Base-by-base conservation (phyloP, 2,329 filamentous ascomycete species). In the Penicillium sp. region DNA sequence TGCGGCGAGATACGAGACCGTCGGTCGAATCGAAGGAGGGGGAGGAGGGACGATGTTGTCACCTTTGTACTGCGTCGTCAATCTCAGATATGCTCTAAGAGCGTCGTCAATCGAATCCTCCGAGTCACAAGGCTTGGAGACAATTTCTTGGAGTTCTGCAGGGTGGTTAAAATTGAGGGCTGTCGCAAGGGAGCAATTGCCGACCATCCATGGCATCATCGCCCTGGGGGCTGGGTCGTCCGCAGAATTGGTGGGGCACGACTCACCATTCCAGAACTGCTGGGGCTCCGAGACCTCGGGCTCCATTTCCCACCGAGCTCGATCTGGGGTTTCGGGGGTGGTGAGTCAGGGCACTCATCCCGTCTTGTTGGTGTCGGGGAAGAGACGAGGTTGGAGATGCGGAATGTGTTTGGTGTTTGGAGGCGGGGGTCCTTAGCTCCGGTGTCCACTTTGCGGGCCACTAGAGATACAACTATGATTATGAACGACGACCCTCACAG, bases 211-310 rank as follows among this genome's bases (percentile, higher is more conserved):
- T 41, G 17, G 31, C 50, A 42, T 37, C 39, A 7, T 31, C 39
- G 52, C 38, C n/a, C 51, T 22, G 35, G 4, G 25, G 20, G 14
- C 52, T 28, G 28, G 28, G n/a, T 11, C 5, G n/a, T 39, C 51
- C 28, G 37, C 37, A 20, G 38, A 14, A 15, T 41, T 31, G n/a
- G 31, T 28, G 28, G 51, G 25, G 22, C 14, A 62, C 60, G 67
- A 73, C 84, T 75, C 76, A 96, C 93, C 90, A 78, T 88, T 84
- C 94, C 92, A 97, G 80, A 96, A 92, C 78, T 93, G 86, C 79
- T 92, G 91, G 76, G 87, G 88, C 78, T 93, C 89, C 76, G 83
- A 84, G 72, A 85, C 84, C 77, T 92, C 89, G 78, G 86, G 85
- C 80, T 90, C 79, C 86, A 88, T 88, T 76, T 76, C 78, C 79